Conservation (phyloP, 805 yeast species). For the Yamadazyma phyllophila region DNA sequence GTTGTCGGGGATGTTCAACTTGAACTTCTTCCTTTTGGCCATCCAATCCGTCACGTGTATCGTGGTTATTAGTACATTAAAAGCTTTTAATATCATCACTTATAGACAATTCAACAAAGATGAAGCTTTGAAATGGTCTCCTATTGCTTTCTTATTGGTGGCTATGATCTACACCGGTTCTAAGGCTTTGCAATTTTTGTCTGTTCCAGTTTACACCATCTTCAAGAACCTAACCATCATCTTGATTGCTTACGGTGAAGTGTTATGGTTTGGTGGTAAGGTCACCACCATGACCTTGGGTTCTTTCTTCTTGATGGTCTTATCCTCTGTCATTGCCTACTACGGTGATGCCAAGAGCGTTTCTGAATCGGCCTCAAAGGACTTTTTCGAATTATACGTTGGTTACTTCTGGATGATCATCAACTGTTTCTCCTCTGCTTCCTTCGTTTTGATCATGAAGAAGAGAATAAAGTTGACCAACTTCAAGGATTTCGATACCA, state of each 20-base stretch:
- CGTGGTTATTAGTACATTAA: conserved; percentile 67
- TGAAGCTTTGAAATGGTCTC: conserved; percentile 95
- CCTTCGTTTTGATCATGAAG: conserved; percentile 92
- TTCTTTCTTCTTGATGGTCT: conserved; percentile 87
- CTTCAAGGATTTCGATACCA: conserved; percentile 95
- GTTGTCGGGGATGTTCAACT: conserved; percentile 68
- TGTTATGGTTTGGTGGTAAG: conserved; percentile 90
- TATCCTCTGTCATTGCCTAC: conserved; percentile 94
- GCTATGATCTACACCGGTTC: conserved; percentile 95
- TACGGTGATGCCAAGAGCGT: conserved; percentile 63
- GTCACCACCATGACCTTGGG: conserved; percentile 88
- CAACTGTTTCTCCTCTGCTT: conserved; percentile 92
- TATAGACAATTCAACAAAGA: conserved; percentile 81
- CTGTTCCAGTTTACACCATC: conserved; percentile 95
- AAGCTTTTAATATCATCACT: conserved; percentile 70
- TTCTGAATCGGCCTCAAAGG: conserved; percentile 29
- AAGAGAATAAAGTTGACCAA: conserved; percentile 96
- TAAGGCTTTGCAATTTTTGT: conserved; percentile 86
- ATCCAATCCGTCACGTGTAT: conserved; percentile 87
- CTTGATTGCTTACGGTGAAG: conserved; percentile 97
- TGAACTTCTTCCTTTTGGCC: conserved; percentile 87
- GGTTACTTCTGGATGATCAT: conserved; percentile 98
- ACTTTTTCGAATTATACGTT: conserved; percentile 47
- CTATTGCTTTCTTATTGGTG: conserved; percentile 85
- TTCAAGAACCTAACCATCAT: conserved; percentile 97